phyloP scores from a whole-genome alignment of 495 filamentous ascomycete genomes.

The Staphylotrichum longicolle region DNA sequence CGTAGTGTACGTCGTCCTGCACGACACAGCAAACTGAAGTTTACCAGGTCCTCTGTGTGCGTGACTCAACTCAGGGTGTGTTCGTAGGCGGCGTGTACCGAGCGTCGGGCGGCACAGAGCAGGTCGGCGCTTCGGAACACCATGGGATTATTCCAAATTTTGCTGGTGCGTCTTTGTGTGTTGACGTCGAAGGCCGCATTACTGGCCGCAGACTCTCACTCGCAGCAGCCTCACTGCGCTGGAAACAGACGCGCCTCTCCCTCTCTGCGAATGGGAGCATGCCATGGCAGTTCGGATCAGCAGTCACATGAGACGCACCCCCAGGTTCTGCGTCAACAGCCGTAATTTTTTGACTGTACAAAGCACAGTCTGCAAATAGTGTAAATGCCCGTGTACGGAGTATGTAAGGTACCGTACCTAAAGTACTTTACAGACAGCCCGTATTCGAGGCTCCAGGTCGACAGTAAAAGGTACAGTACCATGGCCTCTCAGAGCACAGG shows the following conservation, averaged over 20 bases:
- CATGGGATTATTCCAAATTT: neutral
- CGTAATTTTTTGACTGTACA: neutral
- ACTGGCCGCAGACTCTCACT: constrained; percentile 29
- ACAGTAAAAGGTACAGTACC: too few species aligned
- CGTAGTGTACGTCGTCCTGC: neutral
- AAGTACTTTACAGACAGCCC: too few species aligned
- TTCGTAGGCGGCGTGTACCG: too few species aligned
- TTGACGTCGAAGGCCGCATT: constrained; percentile 25
- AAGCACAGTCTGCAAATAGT: too few species aligned
- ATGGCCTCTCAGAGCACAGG: constrained; percentile 7
- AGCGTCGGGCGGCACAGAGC: too few species aligned
- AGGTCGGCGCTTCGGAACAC: neutral
- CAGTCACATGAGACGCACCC: constrained; percentile 12
- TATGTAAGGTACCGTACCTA: too few species aligned
- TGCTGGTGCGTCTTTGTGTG: neutral
- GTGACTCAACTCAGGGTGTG: too few species aligned
- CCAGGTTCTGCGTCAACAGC: neutral
- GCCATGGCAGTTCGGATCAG: constrained; percentile 21
- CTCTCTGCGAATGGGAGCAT: neutral
- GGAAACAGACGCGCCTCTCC: neutral
- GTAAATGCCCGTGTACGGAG: too few species aligned
- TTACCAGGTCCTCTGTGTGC: too few species aligned
- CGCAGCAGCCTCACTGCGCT: constrained; percentile 22
- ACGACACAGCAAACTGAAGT: neutral
- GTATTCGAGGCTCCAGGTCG: too few species aligned